Percentiles rank a stretch among this genome's conserved stretches.
Conservation (phyloP, 2,329 filamentous ascomycete species). For the Chaetomium globosum region DNA sequence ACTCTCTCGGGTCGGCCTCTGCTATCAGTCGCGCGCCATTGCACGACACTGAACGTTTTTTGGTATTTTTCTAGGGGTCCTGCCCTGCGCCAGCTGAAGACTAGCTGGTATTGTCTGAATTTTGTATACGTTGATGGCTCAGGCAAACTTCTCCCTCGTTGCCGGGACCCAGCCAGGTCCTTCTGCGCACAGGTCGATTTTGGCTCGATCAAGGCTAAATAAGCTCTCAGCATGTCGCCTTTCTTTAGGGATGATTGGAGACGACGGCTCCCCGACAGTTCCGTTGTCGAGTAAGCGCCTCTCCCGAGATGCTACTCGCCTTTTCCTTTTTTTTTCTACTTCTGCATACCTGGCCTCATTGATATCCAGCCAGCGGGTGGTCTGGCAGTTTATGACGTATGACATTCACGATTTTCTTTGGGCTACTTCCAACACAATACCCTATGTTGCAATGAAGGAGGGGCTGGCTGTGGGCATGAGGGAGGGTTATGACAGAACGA, state of each 20-base stretch:
- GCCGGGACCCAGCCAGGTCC: neutral
- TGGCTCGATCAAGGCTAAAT: neutral
- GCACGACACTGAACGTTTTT: slow-evolving; percentile 18
- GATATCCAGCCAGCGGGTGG: neutral
- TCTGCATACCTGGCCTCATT: neutral
- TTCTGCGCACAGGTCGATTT: neutral
- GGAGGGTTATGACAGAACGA: neutral
- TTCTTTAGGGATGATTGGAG: neutral
- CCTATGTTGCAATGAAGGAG: neutral
- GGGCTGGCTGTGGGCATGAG: neutral
- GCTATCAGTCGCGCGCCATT: slow-evolving; percentile 1
- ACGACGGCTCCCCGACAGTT: neutral
- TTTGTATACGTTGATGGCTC: slow-evolving; percentile 24
- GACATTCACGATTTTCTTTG: neutral
- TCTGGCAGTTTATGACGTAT: neutral
- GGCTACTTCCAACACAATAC: slow-evolving; percentile 1
- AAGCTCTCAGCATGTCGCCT: neutral
- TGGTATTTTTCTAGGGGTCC: neutral
- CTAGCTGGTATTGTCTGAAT: slow-evolving; percentile 18
- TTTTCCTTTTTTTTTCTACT: neutral
- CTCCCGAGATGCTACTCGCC: neutral
- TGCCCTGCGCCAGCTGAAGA: slow-evolving; percentile 19
- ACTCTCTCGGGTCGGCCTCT: neutral
- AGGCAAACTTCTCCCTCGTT: neutral
- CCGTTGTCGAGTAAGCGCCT: neutral